phyloP scores from a whole-genome alignment of 1,284 basidiomycete species.

The Afroboletus lepidellus region DNA sequence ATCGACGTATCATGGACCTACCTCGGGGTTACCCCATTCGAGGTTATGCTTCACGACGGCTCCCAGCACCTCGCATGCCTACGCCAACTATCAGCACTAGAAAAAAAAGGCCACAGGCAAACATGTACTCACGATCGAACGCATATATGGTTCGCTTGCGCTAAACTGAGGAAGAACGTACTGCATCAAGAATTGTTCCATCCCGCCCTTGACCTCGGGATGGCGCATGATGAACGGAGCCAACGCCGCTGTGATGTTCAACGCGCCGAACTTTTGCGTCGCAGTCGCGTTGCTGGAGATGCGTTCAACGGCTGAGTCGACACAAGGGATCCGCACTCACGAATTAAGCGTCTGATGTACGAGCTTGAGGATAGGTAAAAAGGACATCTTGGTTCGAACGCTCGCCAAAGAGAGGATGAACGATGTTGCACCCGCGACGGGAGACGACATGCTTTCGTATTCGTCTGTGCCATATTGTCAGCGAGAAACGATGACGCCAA shows the following conservation, averaged over 20 bases:
- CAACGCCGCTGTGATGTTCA: slow-evolving; percentile 77
- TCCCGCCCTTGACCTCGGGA: slow-evolving; percentile 70
- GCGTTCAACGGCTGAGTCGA: not conserved
- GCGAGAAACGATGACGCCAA: slow-evolving; percentile 8
- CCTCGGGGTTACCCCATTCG: slow-evolving; percentile 65
- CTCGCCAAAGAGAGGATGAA: slow-evolving; percentile 77
- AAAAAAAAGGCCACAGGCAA: not conserved
- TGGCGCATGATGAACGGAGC: slow-evolving; percentile 77
- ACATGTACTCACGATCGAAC: slow-evolving; percentile 58
- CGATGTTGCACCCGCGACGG: slow-evolving; percentile 72
- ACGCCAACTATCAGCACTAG: slow-evolving; percentile 3
- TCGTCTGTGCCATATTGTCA: slow-evolving; percentile 52
- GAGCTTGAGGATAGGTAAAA: slow-evolving; percentile 75
- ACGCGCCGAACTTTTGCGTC: slow-evolving; percentile 74
- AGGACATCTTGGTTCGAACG: slow-evolving; percentile 74
- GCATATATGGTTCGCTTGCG: slow-evolving; percentile 65
- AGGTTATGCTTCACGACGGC: slow-evolving; percentile 68
- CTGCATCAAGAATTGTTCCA: slow-evolving; percentile 74
- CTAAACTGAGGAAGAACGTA: slow-evolving; percentile 74
- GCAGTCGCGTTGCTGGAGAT: slow-evolving; percentile 48
- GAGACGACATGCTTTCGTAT: slow-evolving; percentile 73
- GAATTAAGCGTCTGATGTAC: slow-evolving; percentile 69
- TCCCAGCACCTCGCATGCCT: slow-evolving; percentile 80
- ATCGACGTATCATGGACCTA: slow-evolving; percentile 29
- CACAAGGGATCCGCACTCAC: slow-evolving; percentile 40